phyloP scores from a whole-genome alignment of 2,329 filamentous ascomycete species.

The Knoxdaviesia capensis region DNA sequence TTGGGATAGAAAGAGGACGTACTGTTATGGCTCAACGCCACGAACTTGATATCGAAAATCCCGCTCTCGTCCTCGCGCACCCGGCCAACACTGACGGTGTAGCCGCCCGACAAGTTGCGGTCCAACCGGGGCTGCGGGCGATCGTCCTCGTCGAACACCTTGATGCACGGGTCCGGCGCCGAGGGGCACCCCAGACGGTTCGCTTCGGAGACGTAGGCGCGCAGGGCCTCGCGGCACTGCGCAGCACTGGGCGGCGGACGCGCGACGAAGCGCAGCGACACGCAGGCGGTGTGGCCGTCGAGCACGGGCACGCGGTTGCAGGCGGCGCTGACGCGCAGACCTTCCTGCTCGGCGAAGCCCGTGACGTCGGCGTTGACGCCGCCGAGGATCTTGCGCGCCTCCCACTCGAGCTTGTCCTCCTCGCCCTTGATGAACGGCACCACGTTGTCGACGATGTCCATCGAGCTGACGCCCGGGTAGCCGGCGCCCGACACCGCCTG shows the following conservation, averaged over 20 bases:
- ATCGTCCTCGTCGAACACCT: slow-evolving; percentile 77
- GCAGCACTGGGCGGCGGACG: slow-evolving; percentile 55
- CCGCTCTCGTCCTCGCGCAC: slow-evolving; percentile 71
- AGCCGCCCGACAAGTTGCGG: slow-evolving; percentile 65
- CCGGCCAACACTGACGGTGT: slow-evolving; percentile 78
- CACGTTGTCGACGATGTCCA: slow-evolving; percentile 94
- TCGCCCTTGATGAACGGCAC: slow-evolving; percentile 86
- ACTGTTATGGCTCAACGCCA: slow-evolving; percentile 69
- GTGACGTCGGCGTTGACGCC: slow-evolving; percentile 48
- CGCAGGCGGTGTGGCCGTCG: slow-evolving; percentile 89
- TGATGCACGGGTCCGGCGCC: slow-evolving; percentile 62
- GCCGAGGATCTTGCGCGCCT: slow-evolving; percentile 89
- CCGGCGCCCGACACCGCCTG: slow-evolving; percentile 89
- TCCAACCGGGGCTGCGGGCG: slow-evolving; percentile 83
- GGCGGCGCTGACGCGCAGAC: slow-evolving; percentile 61
- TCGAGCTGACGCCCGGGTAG: slow-evolving; percentile 73
- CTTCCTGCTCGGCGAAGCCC: slow-evolving; percentile 54
- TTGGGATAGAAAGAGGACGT: slow-evolving; percentile 11
- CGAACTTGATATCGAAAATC: slow-evolving; percentile 90
- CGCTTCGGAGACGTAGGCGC: slow-evolving; percentile 64
- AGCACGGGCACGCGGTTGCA: slow-evolving; percentile 92
- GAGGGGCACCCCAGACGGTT: slow-evolving; percentile 71
- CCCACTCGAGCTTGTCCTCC: slow-evolving; percentile 89
- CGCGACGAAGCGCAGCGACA: slow-evolving; percentile 64
- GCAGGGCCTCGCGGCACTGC: slow-evolving; percentile 59